phyloP scores from a whole-genome alignment of 768 basidiomycete genomes.

The Psilocybe cyanescens region DNA sequence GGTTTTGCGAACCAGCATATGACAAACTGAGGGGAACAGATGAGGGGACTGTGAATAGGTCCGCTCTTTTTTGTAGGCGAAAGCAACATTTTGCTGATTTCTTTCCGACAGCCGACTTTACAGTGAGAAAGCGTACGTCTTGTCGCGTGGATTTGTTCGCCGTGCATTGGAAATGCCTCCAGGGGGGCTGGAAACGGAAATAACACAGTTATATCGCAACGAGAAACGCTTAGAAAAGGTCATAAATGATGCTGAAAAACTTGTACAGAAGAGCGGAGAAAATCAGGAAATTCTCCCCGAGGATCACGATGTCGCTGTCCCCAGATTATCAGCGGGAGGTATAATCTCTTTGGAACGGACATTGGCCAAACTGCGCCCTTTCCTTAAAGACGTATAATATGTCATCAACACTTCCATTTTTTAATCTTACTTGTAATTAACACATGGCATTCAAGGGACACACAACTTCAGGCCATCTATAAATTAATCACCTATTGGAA shows the following conservation, averaged over 20 bases:
- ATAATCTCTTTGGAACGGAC: slow-evolving; percentile 80
- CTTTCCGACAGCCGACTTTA: slow-evolving; percentile 77
- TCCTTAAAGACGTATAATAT: slow-evolving; percentile 24
- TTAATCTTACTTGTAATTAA: not conserved
- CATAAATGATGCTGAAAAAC: slow-evolving; percentile 57
- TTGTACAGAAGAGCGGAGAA: slow-evolving; percentile 71
- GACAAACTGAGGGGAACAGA: slow-evolving; percentile 91
- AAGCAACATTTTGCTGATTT: not conserved
- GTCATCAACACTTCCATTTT: not conserved
- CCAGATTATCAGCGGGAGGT: slow-evolving; percentile 78
- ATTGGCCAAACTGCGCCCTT: slow-evolving; percentile 61
- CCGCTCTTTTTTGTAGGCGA: slow-evolving; percentile 5
- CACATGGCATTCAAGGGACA: not conserved
- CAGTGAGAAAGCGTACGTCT: slow-evolving; percentile 91
- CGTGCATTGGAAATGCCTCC: slow-evolving; percentile 84
- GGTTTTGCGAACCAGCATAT: slow-evolving; percentile 93
- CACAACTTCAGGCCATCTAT: too few species aligned
- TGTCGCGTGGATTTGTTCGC: slow-evolving; percentile 89
- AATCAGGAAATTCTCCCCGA: slow-evolving; percentile 30
- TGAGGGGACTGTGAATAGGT: slow-evolving; percentile 90
- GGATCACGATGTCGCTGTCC: slow-evolving; percentile 59
- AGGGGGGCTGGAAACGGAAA: slow-evolving; percentile 70
- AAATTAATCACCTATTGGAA: too few species aligned
- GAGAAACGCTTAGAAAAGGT: slow-evolving; percentile 71
- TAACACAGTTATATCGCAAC: slow-evolving; percentile 73